A percentile compares a stretch with the other conserved stretches of the same genome.
phyloP scores from a whole-genome alignment of 2,329 filamentous ascomycete species.

The Domatiomyces catenatus region DNA sequence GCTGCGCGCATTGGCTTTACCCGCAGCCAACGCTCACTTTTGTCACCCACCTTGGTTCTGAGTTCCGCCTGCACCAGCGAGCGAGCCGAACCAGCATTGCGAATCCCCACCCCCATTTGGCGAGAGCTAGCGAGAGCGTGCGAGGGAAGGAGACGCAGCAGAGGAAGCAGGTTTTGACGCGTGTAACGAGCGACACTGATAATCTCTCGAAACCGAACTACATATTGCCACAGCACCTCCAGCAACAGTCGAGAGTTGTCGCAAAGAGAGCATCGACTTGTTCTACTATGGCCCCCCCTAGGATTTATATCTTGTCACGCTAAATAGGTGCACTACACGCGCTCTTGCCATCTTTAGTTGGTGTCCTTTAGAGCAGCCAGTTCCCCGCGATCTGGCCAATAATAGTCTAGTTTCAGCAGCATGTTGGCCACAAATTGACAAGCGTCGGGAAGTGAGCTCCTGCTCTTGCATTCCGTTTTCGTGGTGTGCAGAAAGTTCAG shows the following conservation, averaged over 20 bases:
- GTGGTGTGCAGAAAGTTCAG: too few species aligned
- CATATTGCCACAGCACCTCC: not conserved
- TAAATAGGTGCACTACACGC: too few species aligned
- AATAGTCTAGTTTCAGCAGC: too few species aligned
- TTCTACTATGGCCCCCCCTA: not conserved
- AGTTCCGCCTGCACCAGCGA: not conserved
- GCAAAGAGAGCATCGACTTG: not conserved
- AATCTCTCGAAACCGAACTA: not conserved
- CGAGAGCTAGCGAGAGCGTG: not conserved
- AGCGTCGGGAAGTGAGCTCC: too few species aligned
- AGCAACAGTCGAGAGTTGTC: not conserved
- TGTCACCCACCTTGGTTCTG: not conserved
- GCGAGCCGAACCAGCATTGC: not conserved
- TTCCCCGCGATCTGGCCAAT: too few species aligned
- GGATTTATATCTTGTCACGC: too few species aligned
- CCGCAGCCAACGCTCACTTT: not conserved
- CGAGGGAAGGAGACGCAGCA: too few species aligned
- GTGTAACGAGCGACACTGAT: not conserved
- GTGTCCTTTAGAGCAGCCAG: too few species aligned
- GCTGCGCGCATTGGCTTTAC: too few species aligned
- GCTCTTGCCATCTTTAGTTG: too few species aligned
- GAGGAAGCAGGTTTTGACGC: not conserved
- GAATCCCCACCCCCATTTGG: not conserved
- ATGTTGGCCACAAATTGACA: too few species aligned
- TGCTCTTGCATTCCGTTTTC: too few species aligned